Evolutionary conservation across 2,329 filamentous ascomycete species (phyloP).

Genomic region (Penicillium sp.): DNA sequence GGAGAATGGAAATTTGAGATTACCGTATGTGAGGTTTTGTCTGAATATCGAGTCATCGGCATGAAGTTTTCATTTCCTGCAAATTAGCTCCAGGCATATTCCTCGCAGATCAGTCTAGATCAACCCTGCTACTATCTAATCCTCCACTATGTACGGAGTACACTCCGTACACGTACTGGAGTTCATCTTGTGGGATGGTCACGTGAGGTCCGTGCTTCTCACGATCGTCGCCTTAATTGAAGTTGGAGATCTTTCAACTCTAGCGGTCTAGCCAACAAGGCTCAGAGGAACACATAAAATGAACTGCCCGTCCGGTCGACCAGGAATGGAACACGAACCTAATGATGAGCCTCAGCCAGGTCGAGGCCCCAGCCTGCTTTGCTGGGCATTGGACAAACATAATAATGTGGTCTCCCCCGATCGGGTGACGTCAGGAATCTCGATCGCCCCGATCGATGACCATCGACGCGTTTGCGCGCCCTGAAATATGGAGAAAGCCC

Average conservation of each 20-base stretch:
- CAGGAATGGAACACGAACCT: not conserved
- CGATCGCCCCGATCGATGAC: conserved; percentile 30
- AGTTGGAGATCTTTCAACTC: not conserved
- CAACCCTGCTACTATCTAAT: too few relatives aligned
- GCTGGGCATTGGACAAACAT: not conserved
- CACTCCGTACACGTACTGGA: too few relatives aligned
- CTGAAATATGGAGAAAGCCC: conserved; percentile 16
- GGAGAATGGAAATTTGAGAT: too few relatives aligned
- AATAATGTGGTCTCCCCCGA: conserved; percentile 5
- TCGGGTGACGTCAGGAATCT: conserved; percentile 32
- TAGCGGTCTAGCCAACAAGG: not conserved
- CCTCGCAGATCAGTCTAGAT: too few relatives aligned
- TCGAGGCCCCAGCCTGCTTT: not conserved
- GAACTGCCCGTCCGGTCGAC: not conserved
- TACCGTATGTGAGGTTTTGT: too few relatives aligned
- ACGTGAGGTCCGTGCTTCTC: not conserved
- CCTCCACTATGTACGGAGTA: too few relatives aligned
- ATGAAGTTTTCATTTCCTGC: not conserved
- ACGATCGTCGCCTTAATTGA: not conserved
- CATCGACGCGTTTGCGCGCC: conserved; percentile 11
- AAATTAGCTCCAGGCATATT: not conserved
- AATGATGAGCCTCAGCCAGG: not conserved
- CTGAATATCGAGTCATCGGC: not conserved
- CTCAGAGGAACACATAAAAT: not conserved
- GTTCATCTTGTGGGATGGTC: not conserved